Conservation (phyloP, 768 basidiomycete genomes). For the Naematelia aurantialba region DNA sequence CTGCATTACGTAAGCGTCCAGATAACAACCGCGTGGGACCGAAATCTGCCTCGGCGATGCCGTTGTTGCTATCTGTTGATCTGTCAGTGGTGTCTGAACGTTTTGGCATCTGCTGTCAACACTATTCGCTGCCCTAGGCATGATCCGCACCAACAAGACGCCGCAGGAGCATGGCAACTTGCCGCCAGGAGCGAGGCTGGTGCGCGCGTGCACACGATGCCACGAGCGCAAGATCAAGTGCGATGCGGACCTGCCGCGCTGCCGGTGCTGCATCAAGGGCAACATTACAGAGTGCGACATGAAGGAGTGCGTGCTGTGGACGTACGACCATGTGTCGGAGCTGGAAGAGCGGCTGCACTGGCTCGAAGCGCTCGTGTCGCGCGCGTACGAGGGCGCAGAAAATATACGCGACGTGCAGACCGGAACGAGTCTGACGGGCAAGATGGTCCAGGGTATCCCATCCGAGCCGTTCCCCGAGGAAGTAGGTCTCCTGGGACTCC, state of each 20-base stretch:
- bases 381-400: constrained; percentile 1
- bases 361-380: constrained; percentile 6
- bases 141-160: neutral
- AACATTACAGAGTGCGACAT: constrained; percentile 4
- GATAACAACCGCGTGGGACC: too few species aligned
- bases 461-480: constrained; percentile 4
- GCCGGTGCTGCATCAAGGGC: constrained; percentile 2
- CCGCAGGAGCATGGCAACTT: constrained; percentile 1
- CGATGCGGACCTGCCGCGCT: constrained; percentile 6
- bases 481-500: constrained; percentile 6
- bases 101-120: too few species aligned
- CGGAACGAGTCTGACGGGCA: neutral
- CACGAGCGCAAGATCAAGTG: constrained; percentile 9
- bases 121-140: neutral
- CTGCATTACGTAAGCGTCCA: too few species aligned
- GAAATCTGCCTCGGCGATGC: neutral
- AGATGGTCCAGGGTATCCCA: neutral
- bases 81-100: too few species aligned
- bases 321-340: constrained; percentile 1
- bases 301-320: constrained; percentile 4
- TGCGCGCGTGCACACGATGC: constrained; percentile 4
- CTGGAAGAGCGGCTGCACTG: constrained; percentile 5
- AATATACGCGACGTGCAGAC: constrained; percentile 5
- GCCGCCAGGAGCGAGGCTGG: constrained; percentile 1
- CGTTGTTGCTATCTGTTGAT: neutral